Conservation (phyloP, 164 flowering plant genomes). For the Cinnamomum chago region DNA sequence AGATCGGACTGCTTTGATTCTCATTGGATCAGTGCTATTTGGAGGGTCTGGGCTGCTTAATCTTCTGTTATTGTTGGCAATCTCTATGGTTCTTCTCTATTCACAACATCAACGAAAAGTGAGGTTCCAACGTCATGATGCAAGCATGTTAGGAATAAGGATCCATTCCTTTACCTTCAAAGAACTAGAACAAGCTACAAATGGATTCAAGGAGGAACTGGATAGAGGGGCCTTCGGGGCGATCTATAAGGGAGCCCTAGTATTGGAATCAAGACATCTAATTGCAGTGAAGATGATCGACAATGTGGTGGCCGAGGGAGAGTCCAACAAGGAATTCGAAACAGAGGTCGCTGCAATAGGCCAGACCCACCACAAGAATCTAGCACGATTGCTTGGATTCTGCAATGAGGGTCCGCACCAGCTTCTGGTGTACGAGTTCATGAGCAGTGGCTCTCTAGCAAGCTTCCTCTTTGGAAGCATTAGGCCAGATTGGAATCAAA, state of each 20-base stretch:
- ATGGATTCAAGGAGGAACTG: conserved; percentile 17
- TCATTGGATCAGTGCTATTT: conserved; percentile 23
- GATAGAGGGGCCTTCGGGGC: conserved; percentile 20
- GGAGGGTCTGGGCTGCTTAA: conserved; percentile 40
- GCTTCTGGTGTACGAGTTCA: conserved; percentile 24
- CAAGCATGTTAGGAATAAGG: background rate
- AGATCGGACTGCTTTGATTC: conserved; percentile 13
- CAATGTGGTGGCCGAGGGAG: conserved; percentile 3
- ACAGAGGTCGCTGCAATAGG: conserved; percentile 22
- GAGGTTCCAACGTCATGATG: too few species aligned
- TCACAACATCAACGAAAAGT: background rate
- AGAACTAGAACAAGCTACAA: conserved; percentile 17
- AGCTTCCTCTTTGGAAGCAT: conserved; percentile 15
- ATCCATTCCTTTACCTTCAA: conserved; percentile 3
- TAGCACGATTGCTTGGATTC: conserved; percentile 22
- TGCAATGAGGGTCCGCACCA: conserved; percentile 20
- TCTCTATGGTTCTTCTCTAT: background rate
- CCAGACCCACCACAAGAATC: conserved; percentile 24
- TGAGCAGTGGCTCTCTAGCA: conserved; percentile 19
- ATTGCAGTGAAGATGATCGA: conserved; percentile 18
- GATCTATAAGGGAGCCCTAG: conserved; percentile 13
- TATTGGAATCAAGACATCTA: background rate
- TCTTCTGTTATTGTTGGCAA: conserved; percentile 3
- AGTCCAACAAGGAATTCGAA: conserved; percentile 9
- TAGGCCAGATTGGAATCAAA: conserved; percentile 16